Evolutionary conservation across 2,329 filamentous ascomycete genomes (phyloP).

Genomic region (Stromatinia cepivora): DNA sequence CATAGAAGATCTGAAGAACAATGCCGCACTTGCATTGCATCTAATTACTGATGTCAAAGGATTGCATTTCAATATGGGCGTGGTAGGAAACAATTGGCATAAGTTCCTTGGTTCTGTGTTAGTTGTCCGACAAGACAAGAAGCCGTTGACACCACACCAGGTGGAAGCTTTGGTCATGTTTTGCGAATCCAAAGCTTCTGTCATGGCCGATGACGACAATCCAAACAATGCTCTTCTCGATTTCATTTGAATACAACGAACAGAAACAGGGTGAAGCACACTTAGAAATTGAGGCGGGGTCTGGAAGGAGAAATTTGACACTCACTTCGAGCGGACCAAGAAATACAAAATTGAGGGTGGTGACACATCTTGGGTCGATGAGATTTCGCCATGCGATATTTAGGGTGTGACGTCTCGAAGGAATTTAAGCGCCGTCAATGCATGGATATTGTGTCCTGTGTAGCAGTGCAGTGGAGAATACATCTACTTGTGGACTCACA

Average conservation of each 20-base stretch:
- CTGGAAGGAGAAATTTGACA: too few relatives aligned
- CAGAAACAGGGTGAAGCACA: not conserved
- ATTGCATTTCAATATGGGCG: not conserved
- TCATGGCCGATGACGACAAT: too few relatives aligned
- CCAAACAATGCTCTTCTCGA: too few relatives aligned
- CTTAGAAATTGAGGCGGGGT: too few relatives aligned
- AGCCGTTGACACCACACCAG: too few relatives aligned
- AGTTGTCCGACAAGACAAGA: not conserved
- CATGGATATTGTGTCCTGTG: not conserved
- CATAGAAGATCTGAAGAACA: not conserved
- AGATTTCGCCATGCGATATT: not conserved
- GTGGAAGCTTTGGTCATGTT: too few relatives aligned
- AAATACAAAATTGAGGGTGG: not conserved
- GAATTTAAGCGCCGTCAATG: not conserved
- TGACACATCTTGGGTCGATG: not conserved
- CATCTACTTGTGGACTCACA: not conserved
- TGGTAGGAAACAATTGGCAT: not conserved
- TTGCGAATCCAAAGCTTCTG: too few relatives aligned
- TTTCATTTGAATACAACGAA: too few relatives aligned
- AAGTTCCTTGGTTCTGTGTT: not conserved
- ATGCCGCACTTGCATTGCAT: not conserved
- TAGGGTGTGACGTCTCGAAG: not conserved
- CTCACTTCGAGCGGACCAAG: not conserved
- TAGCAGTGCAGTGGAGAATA: not conserved
- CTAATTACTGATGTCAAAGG: not conserved